phyloP scores from a whole-genome alignment of 306 rosid genomes.

The Prosopis cineraria region DNA sequence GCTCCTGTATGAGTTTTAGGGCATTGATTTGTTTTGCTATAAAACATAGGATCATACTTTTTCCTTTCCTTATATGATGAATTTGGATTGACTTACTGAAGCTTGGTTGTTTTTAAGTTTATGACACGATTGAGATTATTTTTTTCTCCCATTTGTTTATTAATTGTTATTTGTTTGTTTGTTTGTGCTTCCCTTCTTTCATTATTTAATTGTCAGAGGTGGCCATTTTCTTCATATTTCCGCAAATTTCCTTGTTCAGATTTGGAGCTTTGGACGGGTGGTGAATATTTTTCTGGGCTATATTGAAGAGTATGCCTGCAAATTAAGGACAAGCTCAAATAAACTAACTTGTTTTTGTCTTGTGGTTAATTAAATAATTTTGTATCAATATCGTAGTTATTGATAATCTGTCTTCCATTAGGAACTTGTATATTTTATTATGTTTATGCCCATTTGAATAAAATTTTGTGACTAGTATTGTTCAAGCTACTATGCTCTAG shows the following conservation, averaged over 20 bases:
- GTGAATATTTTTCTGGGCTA: neutral
- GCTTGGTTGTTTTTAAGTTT: constrained; percentile 7
- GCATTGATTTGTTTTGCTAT: neutral
- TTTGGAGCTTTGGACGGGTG: constrained; percentile 7
- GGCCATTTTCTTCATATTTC: too few relatives aligned
- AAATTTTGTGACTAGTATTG: too few relatives aligned
- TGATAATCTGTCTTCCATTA: neutral
- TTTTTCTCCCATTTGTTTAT: too few relatives aligned
- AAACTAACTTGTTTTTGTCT: neutral
- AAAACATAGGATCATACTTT: neutral
- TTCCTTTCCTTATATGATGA: too few relatives aligned
- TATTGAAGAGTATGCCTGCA: neutral
- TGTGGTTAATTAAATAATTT: neutral
- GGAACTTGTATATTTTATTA: neutral
- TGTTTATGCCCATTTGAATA: neutral
- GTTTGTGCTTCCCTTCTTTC: too few relatives aligned
- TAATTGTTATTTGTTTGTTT: neutral
- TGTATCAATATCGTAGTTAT: neutral
- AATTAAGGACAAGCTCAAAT: neutral
- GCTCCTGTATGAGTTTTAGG: constrained; percentile 31
- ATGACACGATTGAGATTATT: neutral
- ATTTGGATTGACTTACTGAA: constrained; percentile 17
- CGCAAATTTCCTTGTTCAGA: neutral
- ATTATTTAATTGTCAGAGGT: too few relatives aligned
- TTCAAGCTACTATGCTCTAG: too few relatives aligned